Percentiles rank a stretch among this genome's conserved stretches.
These are phyloP conservation scores for Apiospora kogelbergensis DNA, from an alignment of 2,329 filamentous ascomycete species.

Conservation along the genomic window DNA sequence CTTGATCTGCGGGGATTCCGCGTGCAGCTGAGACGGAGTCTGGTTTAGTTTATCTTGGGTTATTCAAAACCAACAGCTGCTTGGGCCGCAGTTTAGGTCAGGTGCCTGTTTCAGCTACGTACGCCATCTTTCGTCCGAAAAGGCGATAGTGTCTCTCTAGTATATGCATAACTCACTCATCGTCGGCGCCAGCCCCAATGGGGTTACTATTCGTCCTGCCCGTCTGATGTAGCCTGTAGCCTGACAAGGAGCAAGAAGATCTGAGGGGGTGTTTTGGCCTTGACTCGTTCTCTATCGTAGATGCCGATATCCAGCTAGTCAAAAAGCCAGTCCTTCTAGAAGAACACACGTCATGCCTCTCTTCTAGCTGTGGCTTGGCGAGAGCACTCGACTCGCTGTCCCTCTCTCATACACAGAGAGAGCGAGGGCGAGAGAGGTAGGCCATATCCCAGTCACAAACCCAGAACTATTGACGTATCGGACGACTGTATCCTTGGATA, in stretches of 20 bases:
- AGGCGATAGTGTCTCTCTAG: not conserved
- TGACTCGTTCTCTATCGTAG: not conserved
- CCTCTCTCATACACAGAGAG: not conserved
- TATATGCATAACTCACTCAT: not conserved
- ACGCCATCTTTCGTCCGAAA: too few relatives aligned
- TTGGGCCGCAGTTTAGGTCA: too few relatives aligned
- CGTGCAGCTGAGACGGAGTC: not conserved
- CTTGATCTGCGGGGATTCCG: conserved; percentile 8
- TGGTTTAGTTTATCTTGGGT: too few relatives aligned
- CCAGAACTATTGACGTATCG: not conserved
- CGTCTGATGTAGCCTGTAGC: not conserved
- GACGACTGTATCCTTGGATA: not conserved
- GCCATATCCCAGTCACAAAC: not conserved
- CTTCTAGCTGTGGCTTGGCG: not conserved
- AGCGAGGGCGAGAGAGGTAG: not conserved
- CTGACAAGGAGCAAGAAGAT: not conserved
- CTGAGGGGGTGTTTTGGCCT: not conserved
- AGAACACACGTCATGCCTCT: not conserved
- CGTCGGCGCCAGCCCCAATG: not conserved
- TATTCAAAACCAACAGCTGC: too few relatives aligned
- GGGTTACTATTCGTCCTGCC: not conserved
- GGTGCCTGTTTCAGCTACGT: too few relatives aligned
- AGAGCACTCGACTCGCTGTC: not conserved
- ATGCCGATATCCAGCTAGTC: not conserved
- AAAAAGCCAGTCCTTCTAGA: not conserved